Evolutionary conservation across 352 stramenopile genomes (phyloP), one percentile per base, ranked within the genome.

Genomic region (Achlya hypogyna): DNA sequence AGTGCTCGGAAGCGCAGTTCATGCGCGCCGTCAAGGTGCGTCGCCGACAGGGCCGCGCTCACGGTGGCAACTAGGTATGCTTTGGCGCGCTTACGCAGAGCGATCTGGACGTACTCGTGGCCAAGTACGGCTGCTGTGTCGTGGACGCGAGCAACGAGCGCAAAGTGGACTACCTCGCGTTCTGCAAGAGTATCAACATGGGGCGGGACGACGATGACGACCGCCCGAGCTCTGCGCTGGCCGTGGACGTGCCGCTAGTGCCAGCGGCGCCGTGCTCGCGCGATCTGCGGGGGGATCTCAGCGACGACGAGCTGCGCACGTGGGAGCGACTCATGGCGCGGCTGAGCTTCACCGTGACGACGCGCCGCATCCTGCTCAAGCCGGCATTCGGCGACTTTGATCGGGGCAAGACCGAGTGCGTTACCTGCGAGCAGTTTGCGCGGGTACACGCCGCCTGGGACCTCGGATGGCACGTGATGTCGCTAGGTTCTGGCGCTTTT

Each of bases 311-410:
- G 22, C 23, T 69, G 8, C 73, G 73, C 9, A 63, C 76, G 14
- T 82, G 84, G 32, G 69, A 77, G 9, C 64, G 45, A 5, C 75
- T 88, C 69, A 88, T 94, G 78, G 73, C 81, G 23, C 80, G 85
- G 0, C 72, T 94, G 32, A 78, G 76, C 43, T 74, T 63, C 2
- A 87, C 78, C 54, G 88, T 79, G 31, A 65, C 69, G 0, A 88
- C 85, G 14, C 74, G 82, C 1, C 76, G 85, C 54, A 68, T 94
- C 47, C 68, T 91, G 0, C 63, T 94, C 32, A 94, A 94, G 71
- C 83, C 85, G 8, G 76, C 77, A 0, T 94, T 94, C 63, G 81
- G 90, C 65, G 85, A 92, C 51, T 92, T 93, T 72, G 85, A 91
- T 66, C 84, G 85, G 28, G 79, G 79, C 0, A 76, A 73, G 31